These are phyloP conservation scores for Synchytrium microbalum DNA, from an alignment of 371 early-diverging fungal genomes.

Conservation along the genomic window DNA sequence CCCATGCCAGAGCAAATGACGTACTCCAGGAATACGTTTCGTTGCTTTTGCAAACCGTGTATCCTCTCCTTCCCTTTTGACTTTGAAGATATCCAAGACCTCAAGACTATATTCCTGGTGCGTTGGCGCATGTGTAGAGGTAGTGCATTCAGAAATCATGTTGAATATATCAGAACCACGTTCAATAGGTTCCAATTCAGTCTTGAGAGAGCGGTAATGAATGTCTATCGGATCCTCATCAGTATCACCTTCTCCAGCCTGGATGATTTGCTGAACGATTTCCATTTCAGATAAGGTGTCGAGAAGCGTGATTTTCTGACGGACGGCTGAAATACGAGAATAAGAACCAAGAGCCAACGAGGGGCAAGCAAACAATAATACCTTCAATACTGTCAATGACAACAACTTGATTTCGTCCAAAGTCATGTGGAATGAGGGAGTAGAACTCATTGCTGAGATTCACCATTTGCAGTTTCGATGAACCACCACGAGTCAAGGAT, in stretches of 20 bases:
- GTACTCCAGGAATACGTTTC: too few relatives aligned
- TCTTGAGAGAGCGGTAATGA: constrained; percentile 32
- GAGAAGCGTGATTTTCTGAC: constrained; percentile 40
- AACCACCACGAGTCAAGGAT: too few relatives aligned
- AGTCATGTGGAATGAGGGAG: too few relatives aligned
- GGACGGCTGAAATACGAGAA: too few relatives aligned
- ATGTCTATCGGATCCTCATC: constrained; percentile 35
- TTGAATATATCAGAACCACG: constrained; percentile 32
- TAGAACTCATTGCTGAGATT: too few relatives aligned
- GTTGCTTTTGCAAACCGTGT: constrained; percentile 28
- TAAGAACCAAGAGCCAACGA: too few relatives aligned
- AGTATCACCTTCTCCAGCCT: constrained; percentile 28
- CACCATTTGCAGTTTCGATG: too few relatives aligned
- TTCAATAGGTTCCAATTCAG: constrained; percentile 33
- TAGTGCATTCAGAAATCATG: constrained; percentile 35
- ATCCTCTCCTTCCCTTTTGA: constrained; percentile 38
- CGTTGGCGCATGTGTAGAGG: constrained; percentile 34
- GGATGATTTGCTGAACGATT: constrained; percentile 36
- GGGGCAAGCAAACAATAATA: too few relatives aligned
- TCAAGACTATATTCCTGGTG: constrained; percentile 29
- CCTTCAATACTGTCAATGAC: too few relatives aligned
- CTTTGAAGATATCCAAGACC: constrained; percentile 37
- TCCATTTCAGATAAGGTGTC: constrained; percentile 45
- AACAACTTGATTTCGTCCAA: too few relatives aligned
- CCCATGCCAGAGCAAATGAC: too few relatives aligned